Evolutionary conservation across 805 yeast genomes (phyloP).

Genomic region (Barnettozyma populi): DNA sequence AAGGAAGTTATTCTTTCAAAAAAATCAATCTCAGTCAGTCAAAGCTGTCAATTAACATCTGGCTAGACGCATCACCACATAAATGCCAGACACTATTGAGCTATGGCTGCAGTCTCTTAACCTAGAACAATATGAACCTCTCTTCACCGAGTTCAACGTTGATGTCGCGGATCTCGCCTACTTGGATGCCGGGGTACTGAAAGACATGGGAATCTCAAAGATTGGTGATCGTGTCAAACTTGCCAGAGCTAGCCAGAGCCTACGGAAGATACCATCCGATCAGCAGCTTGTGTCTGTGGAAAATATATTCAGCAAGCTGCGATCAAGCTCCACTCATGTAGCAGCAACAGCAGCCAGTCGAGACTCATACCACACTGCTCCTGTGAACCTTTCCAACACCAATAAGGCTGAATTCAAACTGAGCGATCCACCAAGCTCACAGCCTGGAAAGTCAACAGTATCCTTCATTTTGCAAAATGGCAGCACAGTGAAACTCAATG

Average conservation of each 20-base stretch:
- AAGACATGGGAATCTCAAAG: constrained; percentile 66
- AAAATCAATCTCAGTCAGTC: neutral
- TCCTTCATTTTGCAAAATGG: constrained; percentile 78
- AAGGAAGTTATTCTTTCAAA: no score
- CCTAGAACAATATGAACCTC: neutral
- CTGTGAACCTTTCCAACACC: constrained; percentile 6
- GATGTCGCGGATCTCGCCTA: constrained; percentile 24
- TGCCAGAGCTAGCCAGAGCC: constrained; percentile 47
- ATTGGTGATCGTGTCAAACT: constrained; percentile 81
- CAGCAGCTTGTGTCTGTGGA: constrained; percentile 10
- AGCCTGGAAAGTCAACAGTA: constrained; percentile 29
- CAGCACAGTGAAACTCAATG: constrained; percentile 57
- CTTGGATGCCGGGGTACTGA: constrained; percentile 56
- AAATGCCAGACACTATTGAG: neutral
- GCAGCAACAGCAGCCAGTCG: neutral
- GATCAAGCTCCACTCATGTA: neutral
- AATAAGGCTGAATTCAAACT: constrained; percentile 15
- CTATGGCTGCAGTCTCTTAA: constrained; percentile 5
- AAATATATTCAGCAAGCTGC: constrained; percentile 12
- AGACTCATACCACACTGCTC: constrained; percentile 7
- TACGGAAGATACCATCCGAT: constrained; percentile 23
- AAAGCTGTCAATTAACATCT: no score
- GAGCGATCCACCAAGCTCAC: constrained; percentile 5
- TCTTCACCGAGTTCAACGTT: constrained; percentile 16
- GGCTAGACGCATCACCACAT: no score